phyloP scores from a whole-genome alignment of 2,329 filamentous ascomycete species.

The Grosmannia penicillata region DNA sequence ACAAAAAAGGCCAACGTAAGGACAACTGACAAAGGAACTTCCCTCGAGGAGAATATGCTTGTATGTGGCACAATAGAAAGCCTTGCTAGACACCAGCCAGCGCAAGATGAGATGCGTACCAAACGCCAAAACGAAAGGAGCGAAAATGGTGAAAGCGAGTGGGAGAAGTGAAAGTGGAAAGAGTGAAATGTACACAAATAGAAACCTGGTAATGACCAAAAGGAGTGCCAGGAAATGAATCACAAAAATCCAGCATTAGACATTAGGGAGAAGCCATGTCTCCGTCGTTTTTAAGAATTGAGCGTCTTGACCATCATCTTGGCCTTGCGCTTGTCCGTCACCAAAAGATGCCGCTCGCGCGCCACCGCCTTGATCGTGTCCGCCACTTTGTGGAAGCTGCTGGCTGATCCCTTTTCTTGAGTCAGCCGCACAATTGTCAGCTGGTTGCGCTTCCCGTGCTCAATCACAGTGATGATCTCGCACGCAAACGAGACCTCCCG shows the following conservation, averaged over 20 bases:
- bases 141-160: not conserved
- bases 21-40: too few species aligned
- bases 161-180: not conserved
- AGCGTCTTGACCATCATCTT: conserved; percentile 63
- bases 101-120: too few species aligned
- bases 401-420: conserved; percentile 82
- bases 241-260: not conserved
- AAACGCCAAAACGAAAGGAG: not conserved
- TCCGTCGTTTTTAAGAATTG: conserved; percentile 23
- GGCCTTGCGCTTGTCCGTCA: conserved; percentile 49
- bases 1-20: too few species aligned
- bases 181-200: not conserved
- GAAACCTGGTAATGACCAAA: too few species aligned
- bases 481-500: conserved; percentile 80
- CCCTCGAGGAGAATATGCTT: too few species aligned
- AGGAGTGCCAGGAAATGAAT: not conserved
- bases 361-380: conserved; percentile 61
- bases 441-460: conserved; percentile 63
- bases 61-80: too few species aligned
- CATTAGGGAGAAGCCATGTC: not conserved
- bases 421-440: conserved; percentile 75
- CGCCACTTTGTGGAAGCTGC: conserved; percentile 72
- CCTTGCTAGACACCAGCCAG: too few species aligned
- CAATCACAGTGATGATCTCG: conserved; percentile 78
- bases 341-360: conserved; percentile 47